A percentile compares a stretch with the other conserved stretches of the same genome.
These are phyloP conservation scores for Mycena galericulata DNA, from an alignment of 768 basidiomycete species.

Conservation along the genomic window DNA sequence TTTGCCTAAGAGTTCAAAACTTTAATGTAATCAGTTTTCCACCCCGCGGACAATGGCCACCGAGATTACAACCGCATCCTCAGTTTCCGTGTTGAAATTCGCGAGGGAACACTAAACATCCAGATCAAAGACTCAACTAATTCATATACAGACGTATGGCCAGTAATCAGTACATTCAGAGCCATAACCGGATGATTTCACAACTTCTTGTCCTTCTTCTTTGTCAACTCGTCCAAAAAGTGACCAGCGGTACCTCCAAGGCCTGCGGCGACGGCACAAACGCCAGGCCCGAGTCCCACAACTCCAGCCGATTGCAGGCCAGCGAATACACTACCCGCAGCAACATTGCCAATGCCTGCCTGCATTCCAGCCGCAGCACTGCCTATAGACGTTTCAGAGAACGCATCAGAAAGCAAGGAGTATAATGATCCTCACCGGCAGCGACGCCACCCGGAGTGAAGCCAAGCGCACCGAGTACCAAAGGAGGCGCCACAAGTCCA, in stretches of 20 bases:
- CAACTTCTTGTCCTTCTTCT: constrained; percentile 19
- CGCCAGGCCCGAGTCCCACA: constrained; percentile 9
- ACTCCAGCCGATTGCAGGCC: constrained; percentile 22
- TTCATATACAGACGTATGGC: constrained; percentile 9
- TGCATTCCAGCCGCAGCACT: constrained; percentile 25
- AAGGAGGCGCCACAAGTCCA: constrained; percentile 19
- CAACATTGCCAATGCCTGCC: constrained; percentile 20
- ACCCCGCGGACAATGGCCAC: neutral
- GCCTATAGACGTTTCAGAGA: constrained; percentile 21
- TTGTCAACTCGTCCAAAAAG: constrained; percentile 18
- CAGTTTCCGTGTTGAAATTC: constrained; percentile 1
- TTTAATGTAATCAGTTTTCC: neutral
- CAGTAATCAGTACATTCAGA: constrained; percentile 18
- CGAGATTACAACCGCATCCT: neutral
- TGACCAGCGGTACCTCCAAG: constrained; percentile 22
- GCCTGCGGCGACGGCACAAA: constrained; percentile 11
- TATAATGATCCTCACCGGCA: constrained; percentile 14
- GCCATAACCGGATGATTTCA: constrained; percentile 9
- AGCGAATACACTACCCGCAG: constrained; percentile 20
- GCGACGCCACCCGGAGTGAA: constrained; percentile 15
- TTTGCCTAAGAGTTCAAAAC: neutral
- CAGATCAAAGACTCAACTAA: neutral
- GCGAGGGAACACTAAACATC: neutral
- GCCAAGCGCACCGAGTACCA: constrained; percentile 13
- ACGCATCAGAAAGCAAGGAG: constrained; percentile 10